A percentile compares a stretch with the other conserved stretches of the same genome.
Evolutionary conservation across 2,329 filamentous ascomycete genomes (phyloP).

Genomic region (Dothiorella sarmentorum): DNA sequence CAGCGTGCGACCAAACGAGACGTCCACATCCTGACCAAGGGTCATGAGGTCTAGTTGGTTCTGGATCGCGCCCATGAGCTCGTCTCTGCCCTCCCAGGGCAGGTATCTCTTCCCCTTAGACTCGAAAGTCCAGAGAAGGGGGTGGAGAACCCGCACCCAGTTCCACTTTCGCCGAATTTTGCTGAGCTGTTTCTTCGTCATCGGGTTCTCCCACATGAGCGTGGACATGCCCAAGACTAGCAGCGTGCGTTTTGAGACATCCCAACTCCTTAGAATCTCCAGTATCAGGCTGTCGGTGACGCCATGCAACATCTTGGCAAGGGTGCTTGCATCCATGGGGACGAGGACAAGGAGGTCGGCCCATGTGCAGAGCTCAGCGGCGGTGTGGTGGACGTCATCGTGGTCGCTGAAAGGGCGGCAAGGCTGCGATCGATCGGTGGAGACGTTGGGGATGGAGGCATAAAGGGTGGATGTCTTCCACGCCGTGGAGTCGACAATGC

Average conservation of each 20-base stretch:
- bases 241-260: conserved; percentile 78
- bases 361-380: conserved; percentile 65
- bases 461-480: background rate
- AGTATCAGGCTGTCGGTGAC: conserved; percentile 77
- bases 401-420: conserved; percentile 7
- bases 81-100: conserved; percentile 58
- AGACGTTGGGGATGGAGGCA: conserved; percentile 13
- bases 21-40: conserved; percentile 67
- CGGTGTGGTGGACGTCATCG: conserved; percentile 10
- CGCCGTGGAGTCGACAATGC: conserved; percentile 1
- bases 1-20: conserved; percentile 35
- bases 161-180: conserved; percentile 82
- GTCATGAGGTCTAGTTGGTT: conserved; percentile 74
- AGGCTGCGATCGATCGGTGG: conserved; percentile 14
- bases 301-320: conserved; percentile 84
- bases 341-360: conserved; percentile 81
- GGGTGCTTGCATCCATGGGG: conserved; percentile 77
- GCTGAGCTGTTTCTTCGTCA: conserved; percentile 81
- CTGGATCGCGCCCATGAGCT: conserved; percentile 70
- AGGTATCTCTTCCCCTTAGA: conserved; percentile 45
- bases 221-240: conserved; percentile 86
- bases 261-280: conserved; percentile 80
- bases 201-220: conserved; percentile 85
- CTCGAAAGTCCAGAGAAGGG: conserved; percentile 79
- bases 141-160: conserved; percentile 75